These are phyloP conservation scores for Leccinum incarnatum DNA, from an alignment of 768 basidiomycete genomes.

Conservation along the genomic window DNA sequence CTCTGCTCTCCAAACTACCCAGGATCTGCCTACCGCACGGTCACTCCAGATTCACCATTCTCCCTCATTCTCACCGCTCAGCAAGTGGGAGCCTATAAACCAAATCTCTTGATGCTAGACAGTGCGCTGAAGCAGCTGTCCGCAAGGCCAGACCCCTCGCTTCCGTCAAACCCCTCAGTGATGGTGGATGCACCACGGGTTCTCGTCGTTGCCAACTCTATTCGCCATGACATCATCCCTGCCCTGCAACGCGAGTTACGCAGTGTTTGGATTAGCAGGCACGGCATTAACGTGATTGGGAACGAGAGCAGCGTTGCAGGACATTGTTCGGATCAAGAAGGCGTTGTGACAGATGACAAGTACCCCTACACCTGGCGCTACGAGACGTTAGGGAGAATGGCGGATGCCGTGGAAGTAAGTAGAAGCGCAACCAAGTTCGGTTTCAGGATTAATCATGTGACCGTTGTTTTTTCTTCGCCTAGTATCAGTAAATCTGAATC, in stretches of 20 bases:
- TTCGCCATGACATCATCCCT: slow-evolving; percentile 64
- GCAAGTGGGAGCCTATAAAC: slow-evolving; percentile 73
- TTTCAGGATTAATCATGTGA: not conserved
- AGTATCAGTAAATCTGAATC: not conserved
- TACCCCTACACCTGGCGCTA: slow-evolving; percentile 51
- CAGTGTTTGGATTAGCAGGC: slow-evolving; percentile 66
- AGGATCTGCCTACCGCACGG: slow-evolving; percentile 38
- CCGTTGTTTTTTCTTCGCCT: not conserved
- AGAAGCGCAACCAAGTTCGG: slow-evolving; percentile 24
- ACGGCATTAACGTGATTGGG: slow-evolving; percentile 24
- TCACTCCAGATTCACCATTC: slow-evolving; percentile 53
- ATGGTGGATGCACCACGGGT: slow-evolving; percentile 41
- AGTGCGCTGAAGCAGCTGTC: slow-evolving; percentile 28
- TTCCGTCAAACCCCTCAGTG: slow-evolving; percentile 19
- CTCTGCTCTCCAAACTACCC: slow-evolving; percentile 32
- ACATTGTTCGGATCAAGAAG: slow-evolving; percentile 28
- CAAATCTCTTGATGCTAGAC: slow-evolving; percentile 44
- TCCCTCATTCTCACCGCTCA: slow-evolving; percentile 68
- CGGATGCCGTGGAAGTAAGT: slow-evolving; percentile 51
- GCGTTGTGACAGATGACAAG: slow-evolving; percentile 16
- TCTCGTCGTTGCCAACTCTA: slow-evolving; percentile 65
- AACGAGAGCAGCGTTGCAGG: slow-evolving; percentile 35
- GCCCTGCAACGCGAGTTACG: slow-evolving; percentile 53
- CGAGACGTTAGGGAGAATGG: slow-evolving; percentile 58
- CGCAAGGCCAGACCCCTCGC: slow-evolving; percentile 11